Conservation (phyloP, 2,329 filamentous ascomycete genomes). For the Alternaria sp. region DNA sequence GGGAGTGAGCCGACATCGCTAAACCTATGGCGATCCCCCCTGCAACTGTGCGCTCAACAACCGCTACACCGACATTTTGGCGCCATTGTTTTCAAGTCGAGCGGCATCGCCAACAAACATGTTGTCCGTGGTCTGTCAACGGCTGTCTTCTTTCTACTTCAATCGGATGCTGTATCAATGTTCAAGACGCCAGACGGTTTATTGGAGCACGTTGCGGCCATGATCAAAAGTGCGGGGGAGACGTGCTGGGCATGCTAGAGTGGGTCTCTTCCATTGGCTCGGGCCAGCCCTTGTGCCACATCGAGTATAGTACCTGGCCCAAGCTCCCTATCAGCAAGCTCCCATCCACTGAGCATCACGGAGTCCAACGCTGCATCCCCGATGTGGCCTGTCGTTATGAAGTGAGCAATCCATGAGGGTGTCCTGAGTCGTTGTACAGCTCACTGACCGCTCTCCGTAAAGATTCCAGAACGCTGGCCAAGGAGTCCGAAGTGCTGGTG, state of each 20-base stretch:
- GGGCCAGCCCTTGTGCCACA: constrained; percentile 9
- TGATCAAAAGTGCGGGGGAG: constrained; percentile 25
- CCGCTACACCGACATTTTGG: constrained; percentile 33
- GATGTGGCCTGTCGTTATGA: constrained; percentile 17
- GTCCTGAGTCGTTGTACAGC: constrained; percentile 15
- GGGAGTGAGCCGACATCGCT: constrained; percentile 26
- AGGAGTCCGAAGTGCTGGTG: constrained; percentile 8
- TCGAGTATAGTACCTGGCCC: constrained; percentile 10
- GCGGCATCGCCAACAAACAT: not conserved
- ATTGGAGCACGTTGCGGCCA: constrained; percentile 10
- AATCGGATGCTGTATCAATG: not conserved
- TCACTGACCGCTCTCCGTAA: constrained; percentile 22
- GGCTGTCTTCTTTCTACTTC: not conserved
- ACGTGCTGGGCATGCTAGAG: constrained; percentile 12
- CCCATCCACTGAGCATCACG: constrained; percentile 19
- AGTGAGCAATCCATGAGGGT: constrained; percentile 9
- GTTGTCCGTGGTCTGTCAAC: not conserved
- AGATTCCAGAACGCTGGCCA: constrained; percentile 18
- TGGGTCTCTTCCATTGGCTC: constrained; percentile 25
- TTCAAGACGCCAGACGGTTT: constrained; percentile 8
- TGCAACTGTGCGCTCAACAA: constrained; percentile 24
- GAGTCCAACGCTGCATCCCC: constrained; percentile 25
- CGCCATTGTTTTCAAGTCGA: not conserved
- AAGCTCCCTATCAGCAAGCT: constrained; percentile 15
- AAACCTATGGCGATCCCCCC: constrained; percentile 25